Conservation (phyloP, 169 alveolate species). For the Sarcocystis neurona region DNA sequence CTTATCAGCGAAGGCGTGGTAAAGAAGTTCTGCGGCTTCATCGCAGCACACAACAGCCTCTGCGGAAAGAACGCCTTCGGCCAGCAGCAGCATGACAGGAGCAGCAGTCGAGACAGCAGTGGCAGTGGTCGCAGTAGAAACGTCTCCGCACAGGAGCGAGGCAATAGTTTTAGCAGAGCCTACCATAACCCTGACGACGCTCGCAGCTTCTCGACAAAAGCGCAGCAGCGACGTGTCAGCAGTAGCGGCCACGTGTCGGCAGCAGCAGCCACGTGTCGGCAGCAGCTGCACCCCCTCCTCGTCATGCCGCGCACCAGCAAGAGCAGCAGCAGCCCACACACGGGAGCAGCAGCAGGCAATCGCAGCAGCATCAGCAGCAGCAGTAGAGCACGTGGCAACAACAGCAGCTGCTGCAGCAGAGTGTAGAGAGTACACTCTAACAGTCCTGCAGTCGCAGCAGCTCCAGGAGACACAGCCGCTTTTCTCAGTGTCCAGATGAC, state of each 20-base stretch:
- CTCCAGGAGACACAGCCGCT: neutral
- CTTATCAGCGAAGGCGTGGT: neutral
- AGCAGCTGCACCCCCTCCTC: neutral
- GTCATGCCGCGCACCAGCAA: neutral
- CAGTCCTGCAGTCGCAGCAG: no score
- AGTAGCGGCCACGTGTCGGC: slow-evolving; percentile 7
- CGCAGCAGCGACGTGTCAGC: slow-evolving; percentile 21
- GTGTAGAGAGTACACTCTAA: no score
- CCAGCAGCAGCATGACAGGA: neutral
- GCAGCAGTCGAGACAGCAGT: neutral
- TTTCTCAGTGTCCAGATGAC: neutral
- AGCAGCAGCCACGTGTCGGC: neutral
- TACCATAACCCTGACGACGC: slow-evolving; percentile 4
- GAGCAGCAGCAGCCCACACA: slow-evolving; percentile 11
- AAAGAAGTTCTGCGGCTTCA: neutral
- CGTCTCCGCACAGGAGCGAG: neutral
- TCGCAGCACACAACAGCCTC: slow-evolving; percentile 22
- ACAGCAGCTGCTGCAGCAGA: neutral
- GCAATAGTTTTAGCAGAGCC: slow-evolving; percentile 16
- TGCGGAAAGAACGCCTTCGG: slow-evolving; percentile 22
- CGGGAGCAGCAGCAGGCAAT: neutral
- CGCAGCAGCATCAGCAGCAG: neutral
- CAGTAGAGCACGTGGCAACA: neutral
- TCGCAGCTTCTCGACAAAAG: slow-evolving; percentile 28
- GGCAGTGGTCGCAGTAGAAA: neutral